Evolutionary conservation across 768 basidiomycete genomes (phyloP).

Genomic region (Sarcomyxa edulis): DNA sequence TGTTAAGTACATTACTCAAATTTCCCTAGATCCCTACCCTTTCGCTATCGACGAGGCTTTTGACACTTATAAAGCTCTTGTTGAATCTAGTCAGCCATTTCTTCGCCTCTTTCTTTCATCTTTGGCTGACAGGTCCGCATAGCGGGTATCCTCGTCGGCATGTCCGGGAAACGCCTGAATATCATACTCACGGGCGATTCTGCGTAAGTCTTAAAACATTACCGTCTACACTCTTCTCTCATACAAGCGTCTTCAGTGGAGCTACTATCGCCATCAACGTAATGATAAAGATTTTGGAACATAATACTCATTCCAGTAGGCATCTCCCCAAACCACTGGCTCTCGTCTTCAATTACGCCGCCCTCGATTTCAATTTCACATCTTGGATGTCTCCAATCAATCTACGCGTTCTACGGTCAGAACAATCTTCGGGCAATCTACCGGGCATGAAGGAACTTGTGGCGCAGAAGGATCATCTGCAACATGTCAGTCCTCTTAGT

Average conservation of each 20-base stretch:
- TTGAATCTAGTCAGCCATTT: slow-evolving; percentile 52
- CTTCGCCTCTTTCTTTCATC: neutral
- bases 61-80: slow-evolving; percentile 79
- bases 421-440: slow-evolving; percentile 82
- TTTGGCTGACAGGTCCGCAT: slow-evolving; percentile 18
- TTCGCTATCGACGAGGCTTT: slow-evolving; percentile 95
- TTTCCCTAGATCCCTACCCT: slow-evolving; percentile 81
- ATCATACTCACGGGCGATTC: slow-evolving; percentile 89
- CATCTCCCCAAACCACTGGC: slow-evolving; percentile 70
- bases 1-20: neutral
- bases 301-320: slow-evolving; percentile 30
- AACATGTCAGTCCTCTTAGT: slow-evolving; percentile 84
- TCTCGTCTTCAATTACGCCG: slow-evolving; percentile 85
- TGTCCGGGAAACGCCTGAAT: slow-evolving; percentile 77
- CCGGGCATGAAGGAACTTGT: slow-evolving; percentile 65
- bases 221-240: slow-evolving; percentile 7
- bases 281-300: slow-evolving; percentile 81
- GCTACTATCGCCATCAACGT: slow-evolving; percentile 83
- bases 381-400: slow-evolving; percentile 93
- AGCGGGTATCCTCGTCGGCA: slow-evolving; percentile 78
- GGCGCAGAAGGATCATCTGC: slow-evolving; percentile 82
- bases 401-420: slow-evolving; percentile 77
- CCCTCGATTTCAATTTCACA: slow-evolving; percentile 95
- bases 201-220: slow-evolving; percentile 60
- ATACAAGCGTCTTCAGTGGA: slow-evolving; percentile 48